Conservation (phyloP, 2,329 filamentous ascomycete species). For the Ceratocystis diversiconidia region DNA sequence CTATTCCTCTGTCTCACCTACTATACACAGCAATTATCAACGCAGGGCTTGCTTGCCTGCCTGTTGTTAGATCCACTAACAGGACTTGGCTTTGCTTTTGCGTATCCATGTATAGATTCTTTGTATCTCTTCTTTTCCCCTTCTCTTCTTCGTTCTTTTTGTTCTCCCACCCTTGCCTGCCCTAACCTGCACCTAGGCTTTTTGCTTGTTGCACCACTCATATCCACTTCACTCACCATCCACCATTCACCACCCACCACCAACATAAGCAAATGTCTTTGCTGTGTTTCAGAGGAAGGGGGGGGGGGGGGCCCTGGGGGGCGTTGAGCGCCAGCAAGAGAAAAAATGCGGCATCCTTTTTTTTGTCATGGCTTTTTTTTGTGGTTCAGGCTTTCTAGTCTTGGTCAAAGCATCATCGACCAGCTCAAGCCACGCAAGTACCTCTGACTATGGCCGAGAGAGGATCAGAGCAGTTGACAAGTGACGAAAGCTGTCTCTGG, state of each 20-base stretch:
- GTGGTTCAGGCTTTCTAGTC: background rate
- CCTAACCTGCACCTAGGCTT: background rate
- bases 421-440: background rate
- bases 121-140: background rate
- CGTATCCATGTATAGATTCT: background rate
- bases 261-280: background rate
- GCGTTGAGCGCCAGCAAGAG: background rate
- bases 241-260: background rate
- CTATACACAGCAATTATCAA: background rate
- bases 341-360: background rate
- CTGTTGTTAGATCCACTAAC: background rate
- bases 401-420: background rate
- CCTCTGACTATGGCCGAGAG: background rate
- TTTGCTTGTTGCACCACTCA: background rate
- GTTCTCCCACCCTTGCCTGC: background rate
- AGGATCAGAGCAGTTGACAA: conserved; percentile 2
- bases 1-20: background rate
- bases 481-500: conserved; percentile 1
- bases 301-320: background rate
- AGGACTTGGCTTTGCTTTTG: background rate
- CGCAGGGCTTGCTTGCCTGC: background rate
- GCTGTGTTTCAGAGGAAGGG: background rate
- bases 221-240: background rate
- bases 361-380: background rate
- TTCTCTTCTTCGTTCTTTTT: background rate